phyloP scores from a whole-genome alignment of 2,329 filamentous ascomycete species.

The Xylariomycetidae sp. region DNA sequence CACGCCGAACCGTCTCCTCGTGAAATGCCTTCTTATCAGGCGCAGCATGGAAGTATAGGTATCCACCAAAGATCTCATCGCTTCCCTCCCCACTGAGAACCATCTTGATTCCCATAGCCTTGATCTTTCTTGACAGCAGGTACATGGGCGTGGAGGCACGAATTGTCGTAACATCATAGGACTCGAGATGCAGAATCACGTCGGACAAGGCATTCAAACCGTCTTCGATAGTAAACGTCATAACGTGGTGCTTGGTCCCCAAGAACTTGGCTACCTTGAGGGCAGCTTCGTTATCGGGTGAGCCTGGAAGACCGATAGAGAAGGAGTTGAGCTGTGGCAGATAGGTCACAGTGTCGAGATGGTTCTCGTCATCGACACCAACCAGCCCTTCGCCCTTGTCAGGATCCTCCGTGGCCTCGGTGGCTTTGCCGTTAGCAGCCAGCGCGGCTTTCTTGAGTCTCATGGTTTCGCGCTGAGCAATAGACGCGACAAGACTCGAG shows the following conservation, averaged over 20 bases:
- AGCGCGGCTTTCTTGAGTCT: slow-evolving; percentile 65
- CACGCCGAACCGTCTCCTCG: slow-evolving; percentile 85
- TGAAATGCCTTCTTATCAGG: slow-evolving; percentile 92
- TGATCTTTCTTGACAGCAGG: slow-evolving; percentile 95
- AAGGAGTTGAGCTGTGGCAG: slow-evolving; percentile 97
- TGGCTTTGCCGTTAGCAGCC: slow-evolving; percentile 37
- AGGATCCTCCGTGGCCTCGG: slow-evolving; percentile 42
- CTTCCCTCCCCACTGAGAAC: slow-evolving; percentile 94
- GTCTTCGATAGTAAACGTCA: slow-evolving; percentile 97
- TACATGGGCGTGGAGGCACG: slow-evolving; percentile 99
- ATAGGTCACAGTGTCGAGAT: slow-evolving; percentile 83
- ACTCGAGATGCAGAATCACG: slow-evolving; percentile 97
- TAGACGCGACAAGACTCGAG: slow-evolving; percentile 90
- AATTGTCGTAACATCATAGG: slow-evolving; percentile 97
- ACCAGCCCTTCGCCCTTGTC: slow-evolving; percentile 70
- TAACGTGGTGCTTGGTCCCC: slow-evolving; percentile 95
- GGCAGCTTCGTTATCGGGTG: slow-evolving; percentile 88
- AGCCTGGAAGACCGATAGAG: slow-evolving; percentile 91
- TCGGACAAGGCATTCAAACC: slow-evolving; percentile 94
- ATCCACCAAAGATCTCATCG: slow-evolving; percentile 97
- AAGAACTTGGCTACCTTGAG: slow-evolving; percentile 93
- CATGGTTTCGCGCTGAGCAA: slow-evolving; percentile 88
- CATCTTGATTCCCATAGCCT: slow-evolving; percentile 99
- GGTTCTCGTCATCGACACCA: slow-evolving; percentile 89
- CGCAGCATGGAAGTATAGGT: slow-evolving; percentile 96